Conservation (phyloP, 257 asterid genomes). For the Schizonepeta tenuifolia region DNA sequence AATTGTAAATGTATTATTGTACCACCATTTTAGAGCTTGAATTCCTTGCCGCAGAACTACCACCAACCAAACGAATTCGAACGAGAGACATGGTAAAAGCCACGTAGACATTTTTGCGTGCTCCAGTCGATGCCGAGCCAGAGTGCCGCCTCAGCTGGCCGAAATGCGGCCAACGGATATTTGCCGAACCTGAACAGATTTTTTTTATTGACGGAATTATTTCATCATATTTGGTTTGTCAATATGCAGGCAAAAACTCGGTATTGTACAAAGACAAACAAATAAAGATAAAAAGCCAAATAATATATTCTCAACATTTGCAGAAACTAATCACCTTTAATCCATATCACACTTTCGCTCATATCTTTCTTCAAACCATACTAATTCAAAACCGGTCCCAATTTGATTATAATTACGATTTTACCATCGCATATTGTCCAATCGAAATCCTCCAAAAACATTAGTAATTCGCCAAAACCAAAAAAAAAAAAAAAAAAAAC, state of each 20-base stretch:
- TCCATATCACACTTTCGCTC: no score
- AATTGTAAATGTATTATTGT: no score
- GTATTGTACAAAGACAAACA: neutral
- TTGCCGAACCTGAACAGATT: slow-evolving; percentile 45
- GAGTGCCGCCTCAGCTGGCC: slow-evolving; percentile 23
- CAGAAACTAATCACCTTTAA: no score
- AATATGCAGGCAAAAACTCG: neutral
- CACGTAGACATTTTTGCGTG: no score
- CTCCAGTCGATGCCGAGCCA: slow-evolving; percentile 67
- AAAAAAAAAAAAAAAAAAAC: neutral
- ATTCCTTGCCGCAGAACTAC: no score
- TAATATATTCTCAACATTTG: neutral
- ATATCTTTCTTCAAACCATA: neutral
- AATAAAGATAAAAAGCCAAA: neutral
- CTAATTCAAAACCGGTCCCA: neutral
- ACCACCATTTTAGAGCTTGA: no score
- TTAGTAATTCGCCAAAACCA: neutral
- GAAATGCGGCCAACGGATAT: neutral
- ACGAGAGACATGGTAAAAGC: no score
- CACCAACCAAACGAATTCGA: no score
- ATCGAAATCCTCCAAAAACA: neutral
- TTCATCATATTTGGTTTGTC: no score
- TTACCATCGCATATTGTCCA: neutral
- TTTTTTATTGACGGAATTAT: no score
- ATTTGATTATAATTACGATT: neutral